These are phyloP conservation scores for Fraxinus floribunda DNA, from an alignment of 305 asterid species.

Conservation along the genomic window DNA sequence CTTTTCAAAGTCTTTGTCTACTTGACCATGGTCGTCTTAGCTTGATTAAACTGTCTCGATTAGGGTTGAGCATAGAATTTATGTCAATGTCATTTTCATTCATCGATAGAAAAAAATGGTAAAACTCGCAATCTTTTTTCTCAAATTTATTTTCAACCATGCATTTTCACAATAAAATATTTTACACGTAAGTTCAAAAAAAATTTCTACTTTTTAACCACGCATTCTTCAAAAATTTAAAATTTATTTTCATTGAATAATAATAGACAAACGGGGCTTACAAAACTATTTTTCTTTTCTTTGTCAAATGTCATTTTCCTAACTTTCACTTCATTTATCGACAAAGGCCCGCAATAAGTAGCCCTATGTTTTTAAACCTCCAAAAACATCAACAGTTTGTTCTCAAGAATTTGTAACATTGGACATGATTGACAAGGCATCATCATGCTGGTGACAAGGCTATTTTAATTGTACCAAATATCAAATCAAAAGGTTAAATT, in stretches of 20 bases:
- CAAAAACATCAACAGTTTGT: neutral
- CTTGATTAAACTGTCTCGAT: neutral
- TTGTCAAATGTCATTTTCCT: neutral
- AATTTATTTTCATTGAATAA: no score
- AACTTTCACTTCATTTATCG: neutral
- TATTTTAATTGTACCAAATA: neutral
- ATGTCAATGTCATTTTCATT: neutral
- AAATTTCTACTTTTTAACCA: no score
- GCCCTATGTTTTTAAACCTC: neutral
- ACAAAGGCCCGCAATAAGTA: neutral
- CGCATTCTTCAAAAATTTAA: no score
- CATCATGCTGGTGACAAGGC: neutral
- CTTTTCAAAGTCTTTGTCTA: neutral
- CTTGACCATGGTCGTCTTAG: neutral
- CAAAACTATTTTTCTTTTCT: neutral
- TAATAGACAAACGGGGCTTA: no score
- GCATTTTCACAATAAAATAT: no score
- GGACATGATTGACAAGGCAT: neutral
- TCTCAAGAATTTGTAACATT: neutral
- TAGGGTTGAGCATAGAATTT: no score
- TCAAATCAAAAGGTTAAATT: neutral
- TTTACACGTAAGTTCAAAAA: no score
- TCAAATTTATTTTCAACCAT: no score
- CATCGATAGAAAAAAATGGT: neutral
- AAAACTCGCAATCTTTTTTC: no score